Evolutionary conservation across 1,284 basidiomycete genomes (phyloP).

Genomic region (Pseudozyma hubeiensis): DNA sequence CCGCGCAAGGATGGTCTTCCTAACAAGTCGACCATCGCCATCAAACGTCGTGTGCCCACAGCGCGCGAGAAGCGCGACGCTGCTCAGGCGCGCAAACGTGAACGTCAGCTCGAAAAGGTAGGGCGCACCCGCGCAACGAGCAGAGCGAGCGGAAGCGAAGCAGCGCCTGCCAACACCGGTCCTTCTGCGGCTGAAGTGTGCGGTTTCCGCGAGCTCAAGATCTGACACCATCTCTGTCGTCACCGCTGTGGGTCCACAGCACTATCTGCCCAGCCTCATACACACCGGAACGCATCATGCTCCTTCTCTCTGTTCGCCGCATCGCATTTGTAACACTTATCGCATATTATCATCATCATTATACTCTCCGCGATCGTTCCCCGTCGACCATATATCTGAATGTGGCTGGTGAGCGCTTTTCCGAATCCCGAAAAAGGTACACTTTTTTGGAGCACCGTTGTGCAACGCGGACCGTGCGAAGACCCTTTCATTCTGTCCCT

Average conservation of each 20-base stretch:
- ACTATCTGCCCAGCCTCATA: background rate
- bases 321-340: conserved; percentile 2
- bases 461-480: background rate
- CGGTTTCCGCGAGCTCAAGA: conserved; percentile 59
- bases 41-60: conserved; percentile 44
- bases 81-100: conserved; percentile 46
- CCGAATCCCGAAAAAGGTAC: conserved; percentile 7
- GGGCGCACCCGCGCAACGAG: conserved; percentile 5
- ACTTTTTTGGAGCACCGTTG: background rate
- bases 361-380: background rate
- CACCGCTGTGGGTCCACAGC: background rate
- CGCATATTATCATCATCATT: conserved; percentile 1
- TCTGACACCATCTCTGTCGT: conserved; percentile 16
- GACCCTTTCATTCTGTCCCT: background rate
- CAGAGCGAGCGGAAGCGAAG: conserved; percentile 8
- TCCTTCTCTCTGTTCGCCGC: background rate
- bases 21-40: conserved; percentile 46
- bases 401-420: background rate
- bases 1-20: conserved; percentile 52
- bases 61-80: conserved; percentile 49
- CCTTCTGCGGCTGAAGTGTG: conserved; percentile 49
- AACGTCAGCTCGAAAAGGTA: conserved; percentile 45
- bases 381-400: background rate
- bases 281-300: background rate
- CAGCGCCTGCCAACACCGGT: conserved; percentile 5